A percentile compares a stretch with the other conserved stretches of the same genome.
Evolutionary conservation across 2,329 filamentous ascomycete genomes (phyloP).

Genomic region (Dothidotthia symphoricarpi): DNA sequence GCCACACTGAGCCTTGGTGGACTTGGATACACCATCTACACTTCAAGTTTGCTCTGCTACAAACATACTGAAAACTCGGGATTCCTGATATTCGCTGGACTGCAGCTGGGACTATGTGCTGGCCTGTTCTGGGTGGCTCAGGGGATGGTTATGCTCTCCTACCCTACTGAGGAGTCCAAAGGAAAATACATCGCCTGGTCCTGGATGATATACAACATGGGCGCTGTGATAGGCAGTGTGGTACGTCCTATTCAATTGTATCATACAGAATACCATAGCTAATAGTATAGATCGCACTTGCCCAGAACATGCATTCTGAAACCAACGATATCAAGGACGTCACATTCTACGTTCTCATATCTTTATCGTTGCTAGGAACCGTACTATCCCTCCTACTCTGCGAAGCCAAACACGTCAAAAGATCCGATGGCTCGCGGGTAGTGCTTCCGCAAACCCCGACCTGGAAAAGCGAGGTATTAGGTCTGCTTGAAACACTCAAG

Average conservation of each 20-base stretch:
- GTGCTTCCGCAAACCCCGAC: background rate
- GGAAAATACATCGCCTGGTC: background rate
- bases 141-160: background rate
- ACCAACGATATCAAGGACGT: background rate
- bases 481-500: background rate
- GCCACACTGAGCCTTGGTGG: background rate
- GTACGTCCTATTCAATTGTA: too few relatives aligned
- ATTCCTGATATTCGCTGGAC: background rate
- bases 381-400: background rate
- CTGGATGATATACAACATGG: slow-evolving; percentile 1
- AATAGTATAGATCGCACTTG: background rate
- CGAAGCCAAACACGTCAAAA: background rate
- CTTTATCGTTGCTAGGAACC: background rate
- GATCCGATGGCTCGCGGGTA: background rate
- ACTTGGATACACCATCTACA: background rate
- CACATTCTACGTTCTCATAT: slow-evolving; percentile 1
- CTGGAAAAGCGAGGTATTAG: background rate
- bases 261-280: background rate
- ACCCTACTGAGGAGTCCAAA: background rate
- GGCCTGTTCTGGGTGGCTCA: background rate
- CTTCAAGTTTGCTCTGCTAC: background rate
- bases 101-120: background rate
- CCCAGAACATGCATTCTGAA: background rate
- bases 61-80: background rate
- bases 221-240: background rate